These are phyloP conservation scores for Buddleja alternifolia DNA, from an alignment of 257 asterid species.

Conservation along the genomic window DNA sequence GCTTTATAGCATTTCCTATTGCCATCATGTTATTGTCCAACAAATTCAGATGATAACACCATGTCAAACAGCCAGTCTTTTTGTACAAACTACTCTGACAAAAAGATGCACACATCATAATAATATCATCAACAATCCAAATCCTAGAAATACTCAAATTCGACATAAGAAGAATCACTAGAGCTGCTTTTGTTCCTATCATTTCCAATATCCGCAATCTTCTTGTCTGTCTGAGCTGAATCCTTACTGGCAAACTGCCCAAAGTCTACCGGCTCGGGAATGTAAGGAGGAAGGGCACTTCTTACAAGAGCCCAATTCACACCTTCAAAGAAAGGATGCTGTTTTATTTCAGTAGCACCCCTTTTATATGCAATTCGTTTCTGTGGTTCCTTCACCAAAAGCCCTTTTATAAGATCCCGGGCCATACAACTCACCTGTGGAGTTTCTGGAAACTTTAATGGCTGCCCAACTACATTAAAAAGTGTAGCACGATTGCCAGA, in stretches of 20 bases:
- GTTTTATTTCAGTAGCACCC: slow-evolving; percentile 62
- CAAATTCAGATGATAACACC: slow-evolving; percentile 18
- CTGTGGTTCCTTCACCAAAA: slow-evolving; percentile 60
- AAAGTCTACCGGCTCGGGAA: slow-evolving; percentile 52
- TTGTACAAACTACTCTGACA: slow-evolving; percentile 29
- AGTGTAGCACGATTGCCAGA: slow-evolving; percentile 57
- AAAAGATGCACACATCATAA: slow-evolving; percentile 2
- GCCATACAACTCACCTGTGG: slow-evolving; percentile 48
- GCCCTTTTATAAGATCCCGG: slow-evolving; percentile 52
- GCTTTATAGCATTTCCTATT: slow-evolving; percentile 4
- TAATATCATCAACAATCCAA: background rate
- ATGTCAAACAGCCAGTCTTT: slow-evolving; percentile 23
- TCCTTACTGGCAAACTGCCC: slow-evolving; percentile 45
- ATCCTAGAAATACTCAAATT: slow-evolving; percentile 28
- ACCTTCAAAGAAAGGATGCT: slow-evolving; percentile 66
- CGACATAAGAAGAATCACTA: slow-evolving; percentile 24
- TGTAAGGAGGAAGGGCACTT: slow-evolving; percentile 47
- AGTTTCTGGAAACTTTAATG: slow-evolving; percentile 50
- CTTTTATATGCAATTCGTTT: slow-evolving; percentile 58
- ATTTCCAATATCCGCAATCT: slow-evolving; percentile 33
- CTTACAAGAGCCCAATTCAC: slow-evolving; percentile 66
- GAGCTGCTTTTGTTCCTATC: slow-evolving; percentile 39
- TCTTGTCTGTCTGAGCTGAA: slow-evolving; percentile 42
- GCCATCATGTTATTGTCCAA: slow-evolving; percentile 8
- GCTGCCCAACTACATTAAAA: slow-evolving; percentile 58